phyloP scores from a whole-genome alignment of 2,329 filamentous ascomycete species.

The Xylaria sp. region DNA sequence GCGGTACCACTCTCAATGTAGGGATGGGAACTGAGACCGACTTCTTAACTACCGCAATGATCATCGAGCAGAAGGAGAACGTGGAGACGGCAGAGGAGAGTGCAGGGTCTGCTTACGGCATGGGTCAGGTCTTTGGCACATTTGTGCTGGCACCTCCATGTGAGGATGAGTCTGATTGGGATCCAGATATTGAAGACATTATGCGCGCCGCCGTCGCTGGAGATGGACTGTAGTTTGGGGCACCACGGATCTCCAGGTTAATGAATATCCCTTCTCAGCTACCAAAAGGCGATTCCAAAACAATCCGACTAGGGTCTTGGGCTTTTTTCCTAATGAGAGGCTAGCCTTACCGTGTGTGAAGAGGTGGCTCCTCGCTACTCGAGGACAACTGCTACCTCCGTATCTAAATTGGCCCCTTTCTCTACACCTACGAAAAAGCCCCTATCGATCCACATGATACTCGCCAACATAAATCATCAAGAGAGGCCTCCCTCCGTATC shows the following conservation, averaged over 20 bases:
- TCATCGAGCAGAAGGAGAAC: slow-evolving; percentile 66
- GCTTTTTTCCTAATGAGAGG: neutral
- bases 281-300: neutral
- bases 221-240: slow-evolving; percentile 13
- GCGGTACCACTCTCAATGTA: slow-evolving; percentile 65
- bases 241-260: neutral
- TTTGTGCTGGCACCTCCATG: slow-evolving; percentile 69
- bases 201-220: slow-evolving; percentile 32
- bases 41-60: slow-evolving; percentile 68
- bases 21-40: slow-evolving; percentile 61
- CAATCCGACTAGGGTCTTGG: too few species aligned
- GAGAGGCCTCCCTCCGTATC: neutral
- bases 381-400: neutral
- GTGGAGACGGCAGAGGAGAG: slow-evolving; percentile 55
- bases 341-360: neutral
- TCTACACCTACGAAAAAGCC: neutral
- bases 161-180: slow-evolving; percentile 67
- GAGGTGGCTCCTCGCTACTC: neutral
- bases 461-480: neutral
- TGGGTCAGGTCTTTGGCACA: slow-evolving; percentile 71
- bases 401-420: neutral
- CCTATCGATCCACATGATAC: neutral
- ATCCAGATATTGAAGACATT: slow-evolving; percentile 53
- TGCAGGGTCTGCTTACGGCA: slow-evolving; percentile 65
- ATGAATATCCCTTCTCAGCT: neutral